Conservation (phyloP, 768 basidiomycete genomes). For the Collybia mongolica region DNA sequence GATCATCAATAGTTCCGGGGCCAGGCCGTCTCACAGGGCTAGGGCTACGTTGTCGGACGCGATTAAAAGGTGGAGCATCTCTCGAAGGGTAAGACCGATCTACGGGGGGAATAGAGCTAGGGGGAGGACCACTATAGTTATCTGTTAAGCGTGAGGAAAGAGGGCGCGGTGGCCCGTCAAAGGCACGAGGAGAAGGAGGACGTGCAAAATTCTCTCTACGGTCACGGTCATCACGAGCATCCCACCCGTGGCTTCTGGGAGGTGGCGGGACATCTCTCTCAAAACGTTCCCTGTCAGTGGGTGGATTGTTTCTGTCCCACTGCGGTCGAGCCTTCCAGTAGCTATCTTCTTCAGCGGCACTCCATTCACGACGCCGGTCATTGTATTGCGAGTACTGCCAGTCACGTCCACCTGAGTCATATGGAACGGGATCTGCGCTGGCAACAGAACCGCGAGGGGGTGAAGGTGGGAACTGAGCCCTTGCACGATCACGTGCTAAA, state of each 20-base stretch:
- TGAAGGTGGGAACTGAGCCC: constrained; percentile 27
- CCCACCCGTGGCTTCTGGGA: constrained; percentile 35
- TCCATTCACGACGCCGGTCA: constrained; percentile 29
- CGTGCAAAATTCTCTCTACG: constrained; percentile 21
- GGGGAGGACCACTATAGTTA: constrained; percentile 5
- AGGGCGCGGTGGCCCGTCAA: constrained; percentile 12
- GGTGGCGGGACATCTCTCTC: constrained; percentile 30
- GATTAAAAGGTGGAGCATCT: constrained; percentile 23
- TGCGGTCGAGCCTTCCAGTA: constrained; percentile 31
- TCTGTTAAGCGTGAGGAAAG: constrained; percentile 19
- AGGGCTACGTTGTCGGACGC: constrained; percentile 45
- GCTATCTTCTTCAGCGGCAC: constrained; percentile 32
- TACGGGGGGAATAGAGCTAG: not conserved
- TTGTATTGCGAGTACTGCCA: constrained; percentile 20
- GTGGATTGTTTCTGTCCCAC: constrained; percentile 31
- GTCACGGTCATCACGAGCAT: constrained; percentile 40
- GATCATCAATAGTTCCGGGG: constrained; percentile 30
- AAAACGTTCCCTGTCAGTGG: constrained; percentile 34
- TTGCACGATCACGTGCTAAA: constrained; percentile 29
- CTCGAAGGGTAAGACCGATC: constrained; percentile 15
- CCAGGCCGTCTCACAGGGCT: constrained; percentile 37
- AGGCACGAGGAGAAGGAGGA: constrained; percentile 12
- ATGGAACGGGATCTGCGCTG: constrained; percentile 22
- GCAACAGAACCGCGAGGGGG: constrained; percentile 24
- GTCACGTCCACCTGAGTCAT: constrained; percentile 27